These are phyloP conservation scores for Aeschynomene evenia DNA, from an alignment of 306 rosid species.

Conservation along the genomic window DNA sequence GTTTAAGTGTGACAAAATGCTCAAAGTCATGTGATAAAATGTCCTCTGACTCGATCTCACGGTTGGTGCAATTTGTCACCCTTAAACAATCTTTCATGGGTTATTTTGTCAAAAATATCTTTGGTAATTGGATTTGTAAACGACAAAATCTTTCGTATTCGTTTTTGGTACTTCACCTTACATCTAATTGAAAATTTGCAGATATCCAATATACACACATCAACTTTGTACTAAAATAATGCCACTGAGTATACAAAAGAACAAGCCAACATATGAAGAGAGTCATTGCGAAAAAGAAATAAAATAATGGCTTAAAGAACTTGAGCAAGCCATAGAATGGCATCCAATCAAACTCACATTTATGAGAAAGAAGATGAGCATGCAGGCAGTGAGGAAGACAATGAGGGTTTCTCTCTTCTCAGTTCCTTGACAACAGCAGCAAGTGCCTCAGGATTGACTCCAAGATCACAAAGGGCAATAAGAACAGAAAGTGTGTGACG, in stretches of 20 bases:
- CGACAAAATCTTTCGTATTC: too few species aligned
- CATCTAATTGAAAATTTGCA: not conserved
- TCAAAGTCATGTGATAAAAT: too few species aligned
- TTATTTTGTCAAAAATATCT: too few species aligned
- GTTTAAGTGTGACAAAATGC: too few species aligned
- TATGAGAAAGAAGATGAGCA: constrained; percentile 27
- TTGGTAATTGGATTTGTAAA: too few species aligned
- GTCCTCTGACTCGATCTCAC: too few species aligned
- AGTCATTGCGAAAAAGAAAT: not conserved
- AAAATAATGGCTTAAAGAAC: not conserved
- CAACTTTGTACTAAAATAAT: not conserved
- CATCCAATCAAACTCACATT: not conserved
- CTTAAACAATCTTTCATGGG: too few species aligned
- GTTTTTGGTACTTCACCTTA: too few species aligned
- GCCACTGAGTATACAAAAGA: not conserved
- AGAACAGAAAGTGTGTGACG: constrained; percentile 81
- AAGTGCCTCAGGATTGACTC: constrained; percentile 75
- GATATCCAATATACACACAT: not conserved
- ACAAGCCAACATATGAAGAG: not conserved
- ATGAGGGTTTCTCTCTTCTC: constrained; percentile 35
- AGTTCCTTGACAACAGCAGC: constrained; percentile 77
- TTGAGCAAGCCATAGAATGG: not conserved
- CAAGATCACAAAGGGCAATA: constrained; percentile 78
- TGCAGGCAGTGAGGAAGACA: constrained; percentile 18
- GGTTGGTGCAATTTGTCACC: too few species aligned